phyloP scores from a whole-genome alignment of 2,329 filamentous ascomycete genomes.

The Ascochyta lentis region DNA sequence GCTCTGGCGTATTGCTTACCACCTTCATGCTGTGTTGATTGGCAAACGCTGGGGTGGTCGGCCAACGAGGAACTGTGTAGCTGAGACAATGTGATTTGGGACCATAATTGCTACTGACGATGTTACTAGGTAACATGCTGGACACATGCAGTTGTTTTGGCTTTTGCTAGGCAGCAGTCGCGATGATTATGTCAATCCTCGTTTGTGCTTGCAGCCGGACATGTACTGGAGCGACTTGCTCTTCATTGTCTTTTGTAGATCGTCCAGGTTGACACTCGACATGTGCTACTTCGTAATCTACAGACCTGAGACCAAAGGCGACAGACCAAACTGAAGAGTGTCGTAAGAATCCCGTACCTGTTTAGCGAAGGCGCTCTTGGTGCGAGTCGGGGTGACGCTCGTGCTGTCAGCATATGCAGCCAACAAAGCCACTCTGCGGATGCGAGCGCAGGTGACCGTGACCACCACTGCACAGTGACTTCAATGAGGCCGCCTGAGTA shows the following conservation, averaged over 20 bases:
- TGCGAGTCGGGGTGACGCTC: background rate
- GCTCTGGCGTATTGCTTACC: background rate
- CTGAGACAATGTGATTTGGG: background rate
- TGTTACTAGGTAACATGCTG: no score
- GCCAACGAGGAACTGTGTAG: background rate
- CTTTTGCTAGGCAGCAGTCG: no score
- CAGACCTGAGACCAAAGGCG: background rate
- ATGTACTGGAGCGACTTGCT: background rate
- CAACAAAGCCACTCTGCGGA: slow-evolving; percentile 1
- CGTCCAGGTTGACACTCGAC: background rate
- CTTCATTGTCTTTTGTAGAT: background rate
- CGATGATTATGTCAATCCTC: background rate
- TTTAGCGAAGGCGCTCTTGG: background rate
- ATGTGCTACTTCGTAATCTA: background rate
- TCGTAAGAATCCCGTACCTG: no score
- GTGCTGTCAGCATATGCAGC: slow-evolving; percentile 3
- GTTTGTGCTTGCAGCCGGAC: background rate
- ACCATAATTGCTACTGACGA: no score
- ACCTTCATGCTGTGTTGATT: background rate
- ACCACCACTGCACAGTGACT: background rate
- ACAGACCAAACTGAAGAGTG: no score
- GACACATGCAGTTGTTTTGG: no score
- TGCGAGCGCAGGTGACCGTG: background rate
- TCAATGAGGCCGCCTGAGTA: background rate
- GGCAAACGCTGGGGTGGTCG: background rate